phyloP scores from a whole-genome alignment of 2,329 filamentous ascomycete genomes.

The Scorias spongiosa region DNA sequence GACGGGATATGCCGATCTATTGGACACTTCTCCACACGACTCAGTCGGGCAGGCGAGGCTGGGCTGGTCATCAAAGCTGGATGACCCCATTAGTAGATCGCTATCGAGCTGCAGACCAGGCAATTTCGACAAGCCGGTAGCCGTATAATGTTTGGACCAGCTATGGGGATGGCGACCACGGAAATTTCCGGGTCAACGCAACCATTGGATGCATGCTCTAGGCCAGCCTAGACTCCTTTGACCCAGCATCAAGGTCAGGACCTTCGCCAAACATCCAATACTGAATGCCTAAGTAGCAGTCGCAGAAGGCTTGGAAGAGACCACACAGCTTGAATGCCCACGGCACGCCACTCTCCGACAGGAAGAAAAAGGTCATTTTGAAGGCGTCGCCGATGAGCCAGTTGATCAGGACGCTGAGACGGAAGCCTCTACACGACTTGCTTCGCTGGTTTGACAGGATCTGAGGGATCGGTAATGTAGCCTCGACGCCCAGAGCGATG shows the following conservation, averaged over 20 bases:
- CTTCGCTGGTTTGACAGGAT: constrained; percentile 54
- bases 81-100: too few relatives aligned
- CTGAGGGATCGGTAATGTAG: constrained; percentile 67
- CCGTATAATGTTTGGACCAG: too few relatives aligned
- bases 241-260: constrained; percentile 9
- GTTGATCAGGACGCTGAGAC: constrained; percentile 57
- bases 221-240: constrained; percentile 13
- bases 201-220: constrained; percentile 1
- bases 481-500: constrained; percentile 64
- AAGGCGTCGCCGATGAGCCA: constrained; percentile 71
- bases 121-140: too few relatives aligned
- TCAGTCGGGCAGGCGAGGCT: too few relatives aligned
- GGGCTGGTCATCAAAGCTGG: too few relatives aligned
- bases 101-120: too few relatives aligned
- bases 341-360: constrained; percentile 54
- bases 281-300: constrained; percentile 58
- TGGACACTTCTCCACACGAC: too few relatives aligned
- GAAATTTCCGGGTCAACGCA: too few relatives aligned
- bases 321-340: constrained; percentile 71
- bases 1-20: too few relatives aligned
- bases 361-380: constrained; percentile 68
- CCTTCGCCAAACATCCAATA: constrained; percentile 54
- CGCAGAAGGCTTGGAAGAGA: constrained; percentile 65
- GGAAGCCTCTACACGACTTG: constrained; percentile 61
- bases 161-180: too few relatives aligned